A percentile compares a stretch with the other conserved stretches of the same genome.
phyloP scores from a whole-genome alignment of 768 basidiomycete species.

The Auriculariales sp. region DNA sequence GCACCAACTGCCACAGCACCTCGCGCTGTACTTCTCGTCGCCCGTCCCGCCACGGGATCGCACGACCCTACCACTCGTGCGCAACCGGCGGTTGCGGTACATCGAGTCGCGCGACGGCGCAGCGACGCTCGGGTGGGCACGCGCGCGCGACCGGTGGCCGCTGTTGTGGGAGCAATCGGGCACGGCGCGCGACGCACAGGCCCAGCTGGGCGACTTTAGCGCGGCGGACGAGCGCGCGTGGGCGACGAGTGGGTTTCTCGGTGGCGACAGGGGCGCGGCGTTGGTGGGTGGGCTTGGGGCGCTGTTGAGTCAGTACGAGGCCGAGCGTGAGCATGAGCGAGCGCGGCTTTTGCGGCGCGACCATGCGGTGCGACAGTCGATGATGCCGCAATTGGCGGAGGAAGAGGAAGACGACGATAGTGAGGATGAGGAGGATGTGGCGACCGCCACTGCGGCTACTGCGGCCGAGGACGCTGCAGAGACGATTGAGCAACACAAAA shows the following conservation, averaged over 20 bases:
- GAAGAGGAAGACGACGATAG: constrained; percentile 41
- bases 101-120: constrained; percentile 30
- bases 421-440: constrained; percentile 11
- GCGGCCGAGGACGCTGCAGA: constrained; percentile 18
- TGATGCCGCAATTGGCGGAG: constrained; percentile 47
- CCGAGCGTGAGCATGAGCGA: constrained; percentile 59
- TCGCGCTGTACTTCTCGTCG: constrained; percentile 29
- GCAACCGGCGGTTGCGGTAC: constrained; percentile 62
- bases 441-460: neutral
- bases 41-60: constrained; percentile 47
- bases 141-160: constrained; percentile 49
- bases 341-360: constrained; percentile 31
- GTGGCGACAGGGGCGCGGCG: constrained; percentile 26
- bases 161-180: constrained; percentile 36
- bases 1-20: constrained; percentile 49
- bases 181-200: constrained; percentile 17
- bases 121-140: constrained; percentile 34
- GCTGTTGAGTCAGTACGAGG: constrained; percentile 59
- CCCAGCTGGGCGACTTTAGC: constrained; percentile 27
- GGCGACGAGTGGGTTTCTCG: constrained; percentile 48
- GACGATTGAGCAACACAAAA: constrained; percentile 32
- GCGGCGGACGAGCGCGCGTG: constrained; percentile 55
- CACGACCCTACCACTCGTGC: constrained; percentile 43
- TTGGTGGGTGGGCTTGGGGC: constrained; percentile 47
- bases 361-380: constrained; percentile 22